Base-by-base conservation (phyloP, 169 alveolate genomes). In the Plasmodium blacklocki region DNA sequence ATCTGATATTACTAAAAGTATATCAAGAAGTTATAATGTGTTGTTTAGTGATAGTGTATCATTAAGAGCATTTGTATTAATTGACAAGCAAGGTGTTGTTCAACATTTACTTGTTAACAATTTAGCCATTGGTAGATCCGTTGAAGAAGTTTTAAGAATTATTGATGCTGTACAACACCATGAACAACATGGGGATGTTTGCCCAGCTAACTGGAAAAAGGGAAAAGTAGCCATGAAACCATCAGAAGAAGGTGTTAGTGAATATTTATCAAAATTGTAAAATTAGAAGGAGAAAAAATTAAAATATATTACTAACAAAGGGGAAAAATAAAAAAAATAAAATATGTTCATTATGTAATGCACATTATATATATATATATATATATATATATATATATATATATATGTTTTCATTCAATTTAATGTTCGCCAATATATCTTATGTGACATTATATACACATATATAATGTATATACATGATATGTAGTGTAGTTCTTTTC, bases 61-160 rank as follows among this genome's bases (percentile, higher is more conserved):
- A 43, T 96, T 97, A 73, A 96, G 99, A 88, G 99, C 99, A n/a
- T 97, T 99, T 75, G 98, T 97, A 96, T 93, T 99, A 78, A 98
- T 99, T 89, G 99, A 98, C 93, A 96, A 96, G 72, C 95, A 98
- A 73, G 99, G 99, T 73, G 88, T 97, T 56, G 94, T 99, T 47
- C 98, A 99, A 90, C 99, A 97, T 83, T 93, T 94, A 86, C 95
- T 97, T 47, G 97, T 98, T 88, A 97, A 98, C 93, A 99, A 98
- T 95, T 95, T 98, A 47, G 99, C 99, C n/a, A 97, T 99, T n/a
- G 99, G 99, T 68, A 97, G 99, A 93, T 96, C 98, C 83, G 98
- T 86, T 54, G 98, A 97, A 63, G 99, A 99, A 86, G 97, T 96
- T 43, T 67, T 99, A 59, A 96, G 99, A 91, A 94, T 98, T 56